Evolutionary conservation across 2,329 filamentous ascomycete genomes (phyloP), one percentile per base, ranked within the genome.

Genomic region (Botrytis elliptica): DNA sequence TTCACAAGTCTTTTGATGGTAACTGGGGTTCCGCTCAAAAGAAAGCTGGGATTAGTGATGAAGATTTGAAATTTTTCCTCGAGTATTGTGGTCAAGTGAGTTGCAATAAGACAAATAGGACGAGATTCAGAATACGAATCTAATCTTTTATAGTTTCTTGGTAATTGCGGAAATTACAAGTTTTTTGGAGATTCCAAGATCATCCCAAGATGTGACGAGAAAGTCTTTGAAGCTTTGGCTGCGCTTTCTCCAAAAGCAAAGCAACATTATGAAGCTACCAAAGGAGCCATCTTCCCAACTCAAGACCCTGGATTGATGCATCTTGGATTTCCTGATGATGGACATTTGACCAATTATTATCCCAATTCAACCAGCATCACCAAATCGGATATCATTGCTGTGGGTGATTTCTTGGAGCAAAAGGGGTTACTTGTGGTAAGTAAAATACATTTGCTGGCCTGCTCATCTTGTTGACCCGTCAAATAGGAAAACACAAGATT

Each of bases 131-230:
- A 57, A 42, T 33, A 18, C 3, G 25, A 4, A 29, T 25, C 66
- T 68, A 18, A 69, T 29, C 29, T 8, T 29, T 10, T 6, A 33
- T 69, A 93, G 82, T 94, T 96, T 82, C 85, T 96, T 4, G 92
- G 92, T 63, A 96, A 95, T 81, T 87, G 87, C 75, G 81, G 93
- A 76, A 96, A 96, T 83, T 96, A 95, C 84, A 95, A 95, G 84
- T 92, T 92, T 78, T 95, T 95, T 79, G 93, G 93, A 62, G 93
- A 96, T 82, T 89, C 91, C 79, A 96, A 96, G 81, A 95, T 96
- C 80, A 88, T 96, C 73, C 93, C 93, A 3, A 87, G 92, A 77
- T 89, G 92, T 79, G 85, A 87, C 10, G 87, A 90, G 77, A 87
- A 88, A 74, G 87, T 86, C 8, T 87, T 95, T 74, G 86, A 88